Evolutionary conservation across 768 basidiomycete species (phyloP).

Genomic region (Hysterangium stoloniferum): DNA sequence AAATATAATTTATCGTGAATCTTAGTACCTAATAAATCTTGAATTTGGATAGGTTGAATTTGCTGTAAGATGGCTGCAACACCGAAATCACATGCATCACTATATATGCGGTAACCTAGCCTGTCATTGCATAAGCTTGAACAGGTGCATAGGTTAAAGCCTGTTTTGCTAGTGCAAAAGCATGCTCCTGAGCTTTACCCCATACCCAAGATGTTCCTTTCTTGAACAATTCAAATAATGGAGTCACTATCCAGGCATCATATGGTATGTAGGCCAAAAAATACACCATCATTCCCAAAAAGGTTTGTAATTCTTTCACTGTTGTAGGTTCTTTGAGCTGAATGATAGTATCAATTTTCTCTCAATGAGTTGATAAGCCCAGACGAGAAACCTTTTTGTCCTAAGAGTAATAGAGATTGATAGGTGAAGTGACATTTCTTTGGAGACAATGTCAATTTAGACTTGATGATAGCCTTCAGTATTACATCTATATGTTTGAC

Average conservation of each 20-base stretch:
- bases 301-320: constrained; percentile 24
- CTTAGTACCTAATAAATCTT: too few species aligned
- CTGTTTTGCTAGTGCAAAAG: too few species aligned
- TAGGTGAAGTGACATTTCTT: constrained; percentile 29
- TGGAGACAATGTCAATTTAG: constrained; percentile 28
- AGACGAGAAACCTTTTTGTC: constrained; percentile 33
- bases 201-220: too few species aligned
- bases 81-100: constrained; percentile 23
- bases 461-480: constrained; percentile 20
- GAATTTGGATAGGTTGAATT: too few species aligned
- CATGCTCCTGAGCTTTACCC: too few species aligned
- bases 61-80: too few species aligned
- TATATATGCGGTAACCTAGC: constrained; percentile 30
- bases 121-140: constrained; percentile 22
- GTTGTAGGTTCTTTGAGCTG: constrained; percentile 21
- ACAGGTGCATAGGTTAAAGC: constrained; percentile 29
- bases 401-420: constrained; percentile 27
- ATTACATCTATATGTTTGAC: not conserved
- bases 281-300: too few species aligned
- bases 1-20: too few species aligned
- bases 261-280: constrained; percentile 31
- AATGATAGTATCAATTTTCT: constrained; percentile 29
- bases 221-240: too few species aligned
- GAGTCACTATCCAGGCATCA: constrained; percentile 27
- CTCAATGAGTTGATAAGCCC: constrained; percentile 29